A percentile compares a stretch with the other conserved stretches of the same genome.
Conservation (phyloP, 306 rosid species). For the Corylus americana region DNA sequence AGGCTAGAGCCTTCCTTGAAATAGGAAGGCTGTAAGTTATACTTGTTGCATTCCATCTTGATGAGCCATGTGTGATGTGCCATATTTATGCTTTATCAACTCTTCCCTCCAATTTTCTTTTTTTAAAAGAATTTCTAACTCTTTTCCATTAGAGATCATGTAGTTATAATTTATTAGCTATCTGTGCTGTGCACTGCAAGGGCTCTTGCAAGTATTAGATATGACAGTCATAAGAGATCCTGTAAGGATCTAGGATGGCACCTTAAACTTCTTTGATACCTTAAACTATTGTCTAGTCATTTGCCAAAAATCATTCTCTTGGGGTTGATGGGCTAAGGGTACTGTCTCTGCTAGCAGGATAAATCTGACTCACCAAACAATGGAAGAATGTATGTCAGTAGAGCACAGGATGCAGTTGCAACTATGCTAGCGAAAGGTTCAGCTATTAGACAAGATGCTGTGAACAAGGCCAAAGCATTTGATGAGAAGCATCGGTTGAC, state of each 20-base stretch:
- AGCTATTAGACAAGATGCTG: slow-evolving; percentile 81
- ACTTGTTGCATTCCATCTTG: neutral
- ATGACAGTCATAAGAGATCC: neutral
- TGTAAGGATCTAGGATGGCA: neutral
- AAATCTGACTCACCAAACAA: slow-evolving; percentile 38
- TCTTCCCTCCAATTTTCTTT: neutral
- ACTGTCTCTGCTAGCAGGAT: slow-evolving; percentile 42
- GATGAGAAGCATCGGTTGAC: slow-evolving; percentile 85
- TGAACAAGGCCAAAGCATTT: slow-evolving; percentile 95
- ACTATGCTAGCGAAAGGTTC: slow-evolving; percentile 78
- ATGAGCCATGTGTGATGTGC: too few relatives aligned
- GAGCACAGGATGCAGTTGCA: slow-evolving; percentile 81
- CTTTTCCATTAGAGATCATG: neutral
- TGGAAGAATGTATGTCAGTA: slow-evolving; percentile 67
- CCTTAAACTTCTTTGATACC: slow-evolving; percentile 10
- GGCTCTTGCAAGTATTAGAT: neutral
- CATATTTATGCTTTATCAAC: neutral
- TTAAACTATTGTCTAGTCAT: neutral
- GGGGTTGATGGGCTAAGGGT: slow-evolving; percentile 17
- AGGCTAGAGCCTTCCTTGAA: neutral
- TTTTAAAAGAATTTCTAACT: neutral
- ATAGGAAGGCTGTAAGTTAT: neutral
- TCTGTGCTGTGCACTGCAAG: neutral
- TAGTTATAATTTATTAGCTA: neutral
- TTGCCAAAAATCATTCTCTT: neutral